Evolutionary conservation across 768 basidiomycete species (phyloP).

Genomic region (Trametes gibbosa): DNA sequence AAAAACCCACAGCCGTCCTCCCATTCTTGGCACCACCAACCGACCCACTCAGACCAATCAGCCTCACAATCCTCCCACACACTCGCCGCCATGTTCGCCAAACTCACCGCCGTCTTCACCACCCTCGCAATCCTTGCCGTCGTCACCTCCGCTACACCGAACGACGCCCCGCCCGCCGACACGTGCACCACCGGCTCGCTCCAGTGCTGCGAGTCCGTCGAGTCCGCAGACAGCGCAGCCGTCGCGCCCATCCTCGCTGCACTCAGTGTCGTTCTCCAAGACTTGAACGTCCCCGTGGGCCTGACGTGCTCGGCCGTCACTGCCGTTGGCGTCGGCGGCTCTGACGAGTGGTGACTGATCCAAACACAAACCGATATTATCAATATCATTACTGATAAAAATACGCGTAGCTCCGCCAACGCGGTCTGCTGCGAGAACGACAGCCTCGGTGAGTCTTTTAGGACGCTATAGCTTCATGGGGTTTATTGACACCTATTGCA

Average conservation of each 20-base stretch:
- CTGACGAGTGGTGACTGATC: background rate
- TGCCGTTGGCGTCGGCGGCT: slow-evolving; percentile 9
- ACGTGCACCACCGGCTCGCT: slow-evolving; percentile 3
- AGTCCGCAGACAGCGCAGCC: background rate
- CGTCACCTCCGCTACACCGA: slow-evolving; percentile 4
- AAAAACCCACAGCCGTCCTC: background rate
- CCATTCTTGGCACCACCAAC: background rate
- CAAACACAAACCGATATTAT: too few species aligned
- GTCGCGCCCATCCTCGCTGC: slow-evolving; percentile 8
- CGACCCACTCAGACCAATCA: background rate
- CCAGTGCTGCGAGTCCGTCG: slow-evolving; percentile 3
- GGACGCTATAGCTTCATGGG: background rate
- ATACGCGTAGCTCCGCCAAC: slow-evolving; percentile 6
- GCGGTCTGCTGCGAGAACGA: slow-evolving; percentile 11
- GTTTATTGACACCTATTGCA: background rate
- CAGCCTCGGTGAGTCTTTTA: background rate
- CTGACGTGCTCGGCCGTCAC: slow-evolving; percentile 17
- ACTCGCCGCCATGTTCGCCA: slow-evolving; percentile 1
- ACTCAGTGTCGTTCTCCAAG: slow-evolving; percentile 18
- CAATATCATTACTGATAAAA: too few species aligned
- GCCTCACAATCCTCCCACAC: background rate
- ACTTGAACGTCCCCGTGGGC: slow-evolving; percentile 16
- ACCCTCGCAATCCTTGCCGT: slow-evolving; percentile 11
- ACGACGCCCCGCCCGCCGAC: background rate
- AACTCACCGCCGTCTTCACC: background rate